Conservation (phyloP, 306 rosid species). For the Medicago truncatula region MtrunA17r5.0-ANR NC_053043.1:4437001-4437500, state of each 20-base stretch:
- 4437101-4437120: conserved; percentile 8
- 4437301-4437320: not conserved
- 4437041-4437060: conserved; percentile 13
- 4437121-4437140: not conserved
- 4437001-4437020: conserved; percentile 54
- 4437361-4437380: not conserved
- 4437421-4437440: too few relatives aligned
- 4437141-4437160: not conserved
- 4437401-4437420: too few relatives aligned
- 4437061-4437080: not conserved
- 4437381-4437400: not conserved
- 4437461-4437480: too few relatives aligned
- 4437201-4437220: not conserved
- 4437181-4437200: too few relatives aligned
- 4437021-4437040: conserved; percentile 39
- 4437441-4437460: too few relatives aligned
- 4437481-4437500: too few relatives aligned
- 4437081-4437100: conserved; percentile 46
- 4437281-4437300: not conserved
- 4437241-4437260: not conserved
- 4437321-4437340: not conserved
- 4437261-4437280: not conserved
- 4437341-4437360: not conserved
- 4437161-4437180: too few relatives aligned
- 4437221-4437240: not conserved